These are phyloP conservation scores for Coniochaeta hoffmannii DNA, from an alignment of 2,329 filamentous ascomycete genomes.

Conservation along the genomic window DNA sequence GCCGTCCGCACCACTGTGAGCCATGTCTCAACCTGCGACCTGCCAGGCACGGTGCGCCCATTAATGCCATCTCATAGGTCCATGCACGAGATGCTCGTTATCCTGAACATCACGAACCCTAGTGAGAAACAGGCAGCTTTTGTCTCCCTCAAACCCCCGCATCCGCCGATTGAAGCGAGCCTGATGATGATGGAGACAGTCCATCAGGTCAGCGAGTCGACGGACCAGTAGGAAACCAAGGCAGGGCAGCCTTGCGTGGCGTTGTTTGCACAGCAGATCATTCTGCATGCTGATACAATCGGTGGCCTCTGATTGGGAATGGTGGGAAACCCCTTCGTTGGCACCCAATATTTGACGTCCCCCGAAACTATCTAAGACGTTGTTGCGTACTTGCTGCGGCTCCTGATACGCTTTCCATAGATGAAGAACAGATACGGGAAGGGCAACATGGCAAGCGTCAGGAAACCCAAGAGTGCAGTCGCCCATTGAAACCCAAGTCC, in stretches of 20 bases:
- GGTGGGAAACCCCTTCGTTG: neutral
- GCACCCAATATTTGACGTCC: neutral
- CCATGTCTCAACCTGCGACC: neutral
- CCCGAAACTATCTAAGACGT: constrained; percentile 4
- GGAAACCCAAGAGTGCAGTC: constrained; percentile 51
- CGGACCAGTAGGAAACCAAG: neutral
- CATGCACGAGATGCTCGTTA: neutral
- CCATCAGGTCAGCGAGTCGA: neutral
- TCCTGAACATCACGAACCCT: neutral
- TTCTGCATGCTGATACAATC: neutral
- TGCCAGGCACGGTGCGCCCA: neutral
- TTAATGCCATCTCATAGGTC: neutral
- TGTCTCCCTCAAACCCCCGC: neutral
- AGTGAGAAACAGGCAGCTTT: neutral
- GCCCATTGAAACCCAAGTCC: constrained; percentile 65
- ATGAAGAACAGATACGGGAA: constrained; percentile 58
- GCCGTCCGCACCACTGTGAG: neutral
- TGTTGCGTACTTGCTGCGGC: constrained; percentile 45
- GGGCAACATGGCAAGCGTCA: constrained; percentile 54
- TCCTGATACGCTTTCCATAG: constrained; percentile 50
- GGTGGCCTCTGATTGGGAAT: neutral
- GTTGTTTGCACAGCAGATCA: neutral
- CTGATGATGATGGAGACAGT: neutral
- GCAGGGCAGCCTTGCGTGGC: constrained; percentile 2
- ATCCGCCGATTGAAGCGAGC: neutral